phyloP scores from a whole-genome alignment of 495 filamentous ascomycete genomes.

The Aspergillus cavernicola region DNA sequence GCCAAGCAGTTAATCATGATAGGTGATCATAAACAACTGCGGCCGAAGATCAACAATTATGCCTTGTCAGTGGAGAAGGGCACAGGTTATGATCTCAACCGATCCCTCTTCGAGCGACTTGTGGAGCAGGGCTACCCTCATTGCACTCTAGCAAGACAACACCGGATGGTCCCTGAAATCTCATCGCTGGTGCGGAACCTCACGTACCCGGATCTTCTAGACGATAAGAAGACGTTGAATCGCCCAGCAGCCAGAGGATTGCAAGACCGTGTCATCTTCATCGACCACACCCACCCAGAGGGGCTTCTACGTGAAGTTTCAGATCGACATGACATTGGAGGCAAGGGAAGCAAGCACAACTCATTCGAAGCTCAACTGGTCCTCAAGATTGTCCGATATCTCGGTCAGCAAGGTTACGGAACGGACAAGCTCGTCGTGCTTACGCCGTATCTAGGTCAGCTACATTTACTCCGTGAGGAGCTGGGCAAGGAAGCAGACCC shows the following conservation, averaged over 20 bases:
- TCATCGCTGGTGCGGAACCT: conserved; percentile 56
- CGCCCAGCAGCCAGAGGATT: conserved; percentile 56
- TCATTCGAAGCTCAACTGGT: conserved; percentile 65
- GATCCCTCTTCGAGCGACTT: conserved; percentile 69
- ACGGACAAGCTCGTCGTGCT: conserved; percentile 64
- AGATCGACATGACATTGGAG: conserved; percentile 50
- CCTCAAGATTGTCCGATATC: conserved; percentile 63
- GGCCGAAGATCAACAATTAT: conserved; percentile 67
- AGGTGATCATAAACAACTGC: conserved; percentile 74
- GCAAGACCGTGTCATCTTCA: conserved; percentile 58
- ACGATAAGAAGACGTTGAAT: conserved; percentile 49
- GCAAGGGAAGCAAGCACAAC: conserved; percentile 58
- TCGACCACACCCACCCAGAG: conserved; percentile 61
- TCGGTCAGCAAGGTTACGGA: conserved; percentile 73
- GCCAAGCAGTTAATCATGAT: conserved; percentile 70
- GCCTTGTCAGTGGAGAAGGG: conserved; percentile 62
- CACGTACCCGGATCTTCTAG: conserved; percentile 62
- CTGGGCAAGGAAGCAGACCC: conserved; percentile 58
- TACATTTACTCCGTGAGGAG: conserved; percentile 51
- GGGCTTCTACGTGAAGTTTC: conserved; percentile 24
- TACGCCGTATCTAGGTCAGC: conserved; percentile 72
- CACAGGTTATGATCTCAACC: conserved; percentile 65
- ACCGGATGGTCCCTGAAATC: conserved; percentile 70
- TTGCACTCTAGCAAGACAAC: conserved; percentile 57
- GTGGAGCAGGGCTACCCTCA: conserved; percentile 53